Evolutionary conservation across 2,329 filamentous ascomycete species (phyloP), one percentile per base, ranked within the genome.

Genomic region (Aspergillus caelatus): DNA sequence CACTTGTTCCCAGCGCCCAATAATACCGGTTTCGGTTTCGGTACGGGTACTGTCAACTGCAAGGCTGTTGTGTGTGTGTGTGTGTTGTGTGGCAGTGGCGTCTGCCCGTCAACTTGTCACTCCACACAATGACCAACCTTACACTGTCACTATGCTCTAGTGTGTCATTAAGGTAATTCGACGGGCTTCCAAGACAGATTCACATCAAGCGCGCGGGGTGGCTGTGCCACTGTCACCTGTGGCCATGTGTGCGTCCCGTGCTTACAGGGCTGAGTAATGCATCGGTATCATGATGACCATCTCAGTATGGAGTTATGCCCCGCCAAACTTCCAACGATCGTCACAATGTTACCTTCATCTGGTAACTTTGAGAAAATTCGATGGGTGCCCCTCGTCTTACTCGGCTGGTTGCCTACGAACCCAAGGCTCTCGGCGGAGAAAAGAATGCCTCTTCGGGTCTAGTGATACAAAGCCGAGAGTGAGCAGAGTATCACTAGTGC

Each of bases 261-360:
- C 55, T 58, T 52, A 57, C 62, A 64, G 59, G 62, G 62, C 62
- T 64, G 62, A 64, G 59, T 52, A 52, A 21, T 23, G 11, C 14
- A 30, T n/a, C 26, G 3, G 48, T 52, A 52, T 32, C n/a, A 11
- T 52, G 1, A 6, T 52, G 21, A 34, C 48, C 19, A 19, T 52
- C 28, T n/a, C 39, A n/a, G 19, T 19, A 28, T 16, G n/a, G 21
- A 52, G 14, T 26, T n/a, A 50, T 39, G n/a, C 23, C 57, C 57
- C 57, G 45, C 57, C 32, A 36, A 41, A 50, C 30, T 23, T 39
- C 8, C 21, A 23, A 7, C 28, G 48, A 59, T 59, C 57, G 46
- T 32, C 43, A 32, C 32, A 7, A 50, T 26, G 5, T 26, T 50
- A 45, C 45, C 57, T 59, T n/a, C 12, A 59, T 59, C 14, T 11